Conservation (phyloP, 169 alveolate genomes). For the Cryptosporidium meleagridis region DNA sequence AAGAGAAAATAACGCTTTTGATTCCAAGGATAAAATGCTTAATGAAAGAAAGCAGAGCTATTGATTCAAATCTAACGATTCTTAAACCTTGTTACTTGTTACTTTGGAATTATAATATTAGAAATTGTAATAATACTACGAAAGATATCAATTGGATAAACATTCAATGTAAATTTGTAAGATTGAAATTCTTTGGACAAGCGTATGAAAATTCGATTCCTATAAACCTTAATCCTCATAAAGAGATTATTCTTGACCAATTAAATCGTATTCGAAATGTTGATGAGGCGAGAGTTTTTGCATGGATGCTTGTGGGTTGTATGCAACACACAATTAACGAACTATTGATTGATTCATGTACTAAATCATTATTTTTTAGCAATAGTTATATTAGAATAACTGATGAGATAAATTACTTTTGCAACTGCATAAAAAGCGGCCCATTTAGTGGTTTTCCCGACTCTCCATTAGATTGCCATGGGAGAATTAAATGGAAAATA, state of each 20-base stretch:
- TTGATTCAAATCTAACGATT: slow-evolving; percentile 7
- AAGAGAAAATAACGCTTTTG: slow-evolving; percentile 27
- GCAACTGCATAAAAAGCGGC: slow-evolving; percentile 26
- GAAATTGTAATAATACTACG: slow-evolving; percentile 49
- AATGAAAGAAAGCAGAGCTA: neutral
- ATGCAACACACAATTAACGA: slow-evolving; percentile 61
- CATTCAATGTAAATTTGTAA: slow-evolving; percentile 33
- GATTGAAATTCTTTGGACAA: slow-evolving; percentile 46
- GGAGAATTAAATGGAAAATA: slow-evolving; percentile 42
- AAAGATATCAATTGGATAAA: slow-evolving; percentile 62
- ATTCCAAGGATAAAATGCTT: slow-evolving; percentile 63
- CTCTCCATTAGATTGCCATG: slow-evolving; percentile 51
- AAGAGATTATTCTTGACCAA: slow-evolving; percentile 48
- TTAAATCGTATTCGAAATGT: slow-evolving; percentile 61
- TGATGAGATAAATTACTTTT: neutral
- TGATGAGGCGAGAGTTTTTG: slow-evolving; percentile 65
- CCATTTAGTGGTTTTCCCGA: slow-evolving; percentile 61
- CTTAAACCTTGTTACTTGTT: slow-evolving; percentile 62
- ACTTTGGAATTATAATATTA: slow-evolving; percentile 49
- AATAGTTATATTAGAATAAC: neutral
- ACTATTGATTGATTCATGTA: slow-evolving; percentile 42
- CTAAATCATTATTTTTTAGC: slow-evolving; percentile 24
- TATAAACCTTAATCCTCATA: slow-evolving; percentile 47
- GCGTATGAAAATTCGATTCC: slow-evolving; percentile 49
- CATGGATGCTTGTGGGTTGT: slow-evolving; percentile 72